Percentiles rank a stretch among this genome's conserved stretches.
Conservation (phyloP, 345 rosid species). For the Cardamine occulta region DNA sequence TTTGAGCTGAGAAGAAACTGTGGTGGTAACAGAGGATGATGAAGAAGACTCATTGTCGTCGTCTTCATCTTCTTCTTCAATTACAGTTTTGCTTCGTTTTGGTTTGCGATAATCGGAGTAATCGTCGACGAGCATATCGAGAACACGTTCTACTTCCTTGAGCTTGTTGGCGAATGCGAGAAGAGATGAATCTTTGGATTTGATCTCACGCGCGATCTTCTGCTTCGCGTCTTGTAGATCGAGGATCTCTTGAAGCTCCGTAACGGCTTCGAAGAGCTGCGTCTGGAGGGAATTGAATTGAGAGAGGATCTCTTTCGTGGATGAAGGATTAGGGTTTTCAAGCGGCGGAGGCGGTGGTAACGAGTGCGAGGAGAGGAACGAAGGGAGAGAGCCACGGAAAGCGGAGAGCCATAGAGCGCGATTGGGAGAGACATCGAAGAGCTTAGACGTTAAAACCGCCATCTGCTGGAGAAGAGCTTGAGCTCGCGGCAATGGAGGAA, state of each 20-base stretch:
- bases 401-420: constrained; percentile 75
- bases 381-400: constrained; percentile 77
- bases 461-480: constrained; percentile 86
- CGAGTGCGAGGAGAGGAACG: constrained; percentile 68
- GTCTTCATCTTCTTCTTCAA: constrained; percentile 38
- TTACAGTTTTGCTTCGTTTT: constrained; percentile 51
- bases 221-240: constrained; percentile 88
- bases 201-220: constrained; percentile 65
- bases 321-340: constrained; percentile 61
- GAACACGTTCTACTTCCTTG: constrained; percentile 77
- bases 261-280: constrained; percentile 88
- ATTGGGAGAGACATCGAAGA: constrained; percentile 79
- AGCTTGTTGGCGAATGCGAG: constrained; percentile 78
- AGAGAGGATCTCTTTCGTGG: constrained; percentile 68
- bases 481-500: constrained; percentile 87
- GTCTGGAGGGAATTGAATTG: constrained; percentile 76
- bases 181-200: constrained; percentile 57
- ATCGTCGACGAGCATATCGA: constrained; percentile 83
- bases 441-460: constrained; percentile 70
- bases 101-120: constrained; percentile 79
- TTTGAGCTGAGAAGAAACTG: constrained; percentile 78
- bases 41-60: constrained; percentile 38
- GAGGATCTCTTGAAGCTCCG: constrained; percentile 88
- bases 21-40: constrained; percentile 51
- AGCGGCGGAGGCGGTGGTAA: constrained; percentile 55